phyloP scores from a whole-genome alignment of 1,139 yeast genomes.

The Suhomyces kunorum region DNA sequence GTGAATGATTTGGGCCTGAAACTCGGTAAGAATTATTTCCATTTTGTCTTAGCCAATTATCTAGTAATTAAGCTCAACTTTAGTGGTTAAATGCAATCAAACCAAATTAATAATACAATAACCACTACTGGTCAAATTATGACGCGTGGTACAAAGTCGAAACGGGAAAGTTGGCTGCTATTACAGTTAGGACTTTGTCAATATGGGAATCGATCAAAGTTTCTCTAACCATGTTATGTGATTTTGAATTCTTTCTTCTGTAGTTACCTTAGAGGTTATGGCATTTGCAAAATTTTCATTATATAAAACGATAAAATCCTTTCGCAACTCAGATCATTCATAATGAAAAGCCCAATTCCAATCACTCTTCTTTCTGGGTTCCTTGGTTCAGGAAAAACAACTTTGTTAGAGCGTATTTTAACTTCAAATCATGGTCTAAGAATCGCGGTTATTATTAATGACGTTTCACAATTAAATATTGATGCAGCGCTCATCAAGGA shows the following conservation, averaged over 20 bases:
- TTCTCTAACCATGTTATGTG: too few species aligned
- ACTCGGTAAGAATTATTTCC: background rate
- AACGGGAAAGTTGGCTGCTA: too few species aligned
- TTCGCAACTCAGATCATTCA: background rate
- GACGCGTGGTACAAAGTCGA: too few species aligned
- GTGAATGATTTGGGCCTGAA: too few species aligned
- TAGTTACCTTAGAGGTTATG: background rate
- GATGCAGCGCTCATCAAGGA: conserved; percentile 43
- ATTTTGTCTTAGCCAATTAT: background rate
- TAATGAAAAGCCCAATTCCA: conserved; percentile 29
- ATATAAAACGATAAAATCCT: background rate
- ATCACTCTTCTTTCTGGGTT: conserved; percentile 47
- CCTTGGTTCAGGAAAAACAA: conserved; percentile 49
- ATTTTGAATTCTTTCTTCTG: too few species aligned
- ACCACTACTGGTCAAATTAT: conserved; percentile 9
- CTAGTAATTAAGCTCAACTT: background rate
- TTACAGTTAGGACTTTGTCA: too few species aligned
- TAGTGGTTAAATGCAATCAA: conserved; percentile 1
- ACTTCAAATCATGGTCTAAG: conserved; percentile 39
- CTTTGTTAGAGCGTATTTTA: conserved; percentile 43
- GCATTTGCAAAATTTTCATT: background rate
- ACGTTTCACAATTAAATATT: conserved; percentile 40
- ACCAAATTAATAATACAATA: conserved; percentile 3
- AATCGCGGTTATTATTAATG: conserved; percentile 48
- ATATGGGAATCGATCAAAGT: too few species aligned